Conservation (phyloP, 306 rosid species). For the Bauhinia variegata region DNA sequence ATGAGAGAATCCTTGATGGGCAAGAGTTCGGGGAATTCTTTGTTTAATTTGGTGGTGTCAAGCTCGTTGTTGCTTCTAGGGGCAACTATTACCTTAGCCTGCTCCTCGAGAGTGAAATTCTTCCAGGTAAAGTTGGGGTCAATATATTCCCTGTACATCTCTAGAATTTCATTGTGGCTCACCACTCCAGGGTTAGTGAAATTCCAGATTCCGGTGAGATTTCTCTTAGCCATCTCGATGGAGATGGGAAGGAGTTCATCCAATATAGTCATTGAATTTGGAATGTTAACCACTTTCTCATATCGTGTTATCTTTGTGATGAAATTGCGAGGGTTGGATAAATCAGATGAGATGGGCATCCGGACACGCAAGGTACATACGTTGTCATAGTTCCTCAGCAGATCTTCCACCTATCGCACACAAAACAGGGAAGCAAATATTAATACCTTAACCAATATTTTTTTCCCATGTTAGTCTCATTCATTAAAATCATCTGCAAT, state of each 20-base stretch:
- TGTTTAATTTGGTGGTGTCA: constrained; percentile 63
- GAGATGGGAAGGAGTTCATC: constrained; percentile 90
- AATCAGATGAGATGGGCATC: constrained; percentile 89
- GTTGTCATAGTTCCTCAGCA: constrained; percentile 77
- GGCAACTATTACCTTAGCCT: constrained; percentile 88
- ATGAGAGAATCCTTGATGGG: constrained; percentile 85
- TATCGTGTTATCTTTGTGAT: constrained; percentile 81
- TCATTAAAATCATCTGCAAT: too few species aligned
- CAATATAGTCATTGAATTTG: constrained; percentile 85
- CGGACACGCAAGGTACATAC: constrained; percentile 85
- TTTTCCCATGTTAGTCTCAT: too few species aligned
- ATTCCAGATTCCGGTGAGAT: constrained; percentile 84
- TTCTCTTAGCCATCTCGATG: constrained; percentile 85
- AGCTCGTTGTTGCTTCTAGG: constrained; percentile 88
- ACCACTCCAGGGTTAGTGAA: constrained; percentile 94
- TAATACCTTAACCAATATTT: background rate
- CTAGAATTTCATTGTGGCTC: constrained; percentile 86
- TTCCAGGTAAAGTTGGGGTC: constrained; percentile 75
- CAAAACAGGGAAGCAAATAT: background rate
- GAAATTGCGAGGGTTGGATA: constrained; percentile 81
- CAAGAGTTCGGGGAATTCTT: constrained; percentile 75
- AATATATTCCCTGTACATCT: constrained; percentile 70
- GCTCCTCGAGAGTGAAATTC: constrained; percentile 85
- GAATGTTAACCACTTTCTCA: constrained; percentile 83
- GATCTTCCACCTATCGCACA: constrained; percentile 72